Percentiles rank a stretch among this genome's conserved stretches.
These are phyloP conservation scores for Brassica nigra DNA, from an alignment of 345 rosid species.

Conservation along the genomic window DNA sequence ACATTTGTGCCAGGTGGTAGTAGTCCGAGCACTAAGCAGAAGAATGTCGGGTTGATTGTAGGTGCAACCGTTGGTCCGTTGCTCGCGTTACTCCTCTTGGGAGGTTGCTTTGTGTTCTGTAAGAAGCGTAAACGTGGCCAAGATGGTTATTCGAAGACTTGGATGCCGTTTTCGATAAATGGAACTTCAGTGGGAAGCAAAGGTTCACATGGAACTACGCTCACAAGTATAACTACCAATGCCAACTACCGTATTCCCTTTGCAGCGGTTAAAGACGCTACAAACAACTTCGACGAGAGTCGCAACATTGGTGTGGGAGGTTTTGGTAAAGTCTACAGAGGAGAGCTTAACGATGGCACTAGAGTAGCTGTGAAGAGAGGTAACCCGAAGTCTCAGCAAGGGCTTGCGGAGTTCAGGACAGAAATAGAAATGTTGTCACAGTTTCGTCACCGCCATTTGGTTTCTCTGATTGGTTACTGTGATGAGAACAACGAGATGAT, in stretches of 20 bases:
- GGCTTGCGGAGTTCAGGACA: slow-evolving; percentile 53
- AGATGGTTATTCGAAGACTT: slow-evolving; percentile 39
- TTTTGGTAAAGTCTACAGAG: slow-evolving; percentile 57
- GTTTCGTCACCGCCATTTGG: slow-evolving; percentile 53
- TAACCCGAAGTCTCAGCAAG: slow-evolving; percentile 55
- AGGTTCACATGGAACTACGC: slow-evolving; percentile 37
- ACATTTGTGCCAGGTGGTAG: background rate
- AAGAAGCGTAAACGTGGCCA: slow-evolving; percentile 35
- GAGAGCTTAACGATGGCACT: slow-evolving; percentile 49
- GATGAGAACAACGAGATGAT: slow-evolving; percentile 57
- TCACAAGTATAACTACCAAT: slow-evolving; percentile 39
- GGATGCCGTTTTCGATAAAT: slow-evolving; percentile 39
- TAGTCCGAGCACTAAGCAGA: slow-evolving; percentile 2
- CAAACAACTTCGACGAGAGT: slow-evolving; percentile 48
- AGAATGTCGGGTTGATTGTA: slow-evolving; percentile 6
- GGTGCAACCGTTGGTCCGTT: slow-evolving; percentile 38
- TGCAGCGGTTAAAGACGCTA: slow-evolving; percentile 49
- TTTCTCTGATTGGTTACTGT: slow-evolving; percentile 57
- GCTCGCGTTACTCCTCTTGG: slow-evolving; percentile 29
- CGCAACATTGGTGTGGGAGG: slow-evolving; percentile 53
- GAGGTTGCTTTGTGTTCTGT: slow-evolving; percentile 30
- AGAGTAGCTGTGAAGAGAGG: slow-evolving; percentile 59
- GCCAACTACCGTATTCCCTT: slow-evolving; percentile 50
- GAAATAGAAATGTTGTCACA: slow-evolving; percentile 60
- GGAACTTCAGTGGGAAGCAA: slow-evolving; percentile 38